Percentiles rank a stretch among this genome's conserved stretches.
Evolutionary conservation across 75 land plant genomes (phyloP).

Genomic region (Chamaecyparis obtusa): DNA sequence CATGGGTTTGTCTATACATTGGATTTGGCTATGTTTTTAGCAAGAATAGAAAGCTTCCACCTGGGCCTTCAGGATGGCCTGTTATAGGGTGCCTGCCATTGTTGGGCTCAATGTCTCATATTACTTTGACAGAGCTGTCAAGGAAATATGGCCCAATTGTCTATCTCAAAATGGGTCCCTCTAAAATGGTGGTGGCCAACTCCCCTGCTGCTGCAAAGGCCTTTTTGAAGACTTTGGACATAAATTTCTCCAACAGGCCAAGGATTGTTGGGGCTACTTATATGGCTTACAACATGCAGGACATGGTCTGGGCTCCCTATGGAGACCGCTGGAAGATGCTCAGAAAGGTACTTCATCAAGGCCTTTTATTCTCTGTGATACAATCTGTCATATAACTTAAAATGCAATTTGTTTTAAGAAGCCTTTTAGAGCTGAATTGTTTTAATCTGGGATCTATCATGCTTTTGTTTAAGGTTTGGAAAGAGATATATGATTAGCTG

Average conservation of each 20-base stretch:
- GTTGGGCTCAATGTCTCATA: conserved; percentile 33
- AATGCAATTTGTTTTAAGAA: too few relatives aligned
- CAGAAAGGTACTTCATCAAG: conserved; percentile 12
- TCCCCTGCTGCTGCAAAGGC: conserved; percentile 38
- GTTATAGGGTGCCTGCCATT: conserved; percentile 13
- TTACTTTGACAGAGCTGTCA: conserved; percentile 25
- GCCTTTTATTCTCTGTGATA: too few relatives aligned
- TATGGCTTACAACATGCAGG: conserved; percentile 33
- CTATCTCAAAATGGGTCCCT: too few relatives aligned
- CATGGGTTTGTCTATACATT: not conserved
- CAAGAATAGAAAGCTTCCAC: not conserved
- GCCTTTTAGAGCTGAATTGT: too few relatives aligned
- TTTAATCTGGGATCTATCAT: too few relatives aligned
- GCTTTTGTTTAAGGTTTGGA: too few relatives aligned
- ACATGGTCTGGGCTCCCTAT: conserved; percentile 42
- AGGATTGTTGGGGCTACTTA: conserved; percentile 18
- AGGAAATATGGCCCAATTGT: not conserved
- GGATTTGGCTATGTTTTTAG: not conserved
- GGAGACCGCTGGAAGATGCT: conserved; percentile 40
- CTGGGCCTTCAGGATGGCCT: not conserved
- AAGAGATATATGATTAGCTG: too few relatives aligned
- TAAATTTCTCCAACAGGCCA: conserved; percentile 29
- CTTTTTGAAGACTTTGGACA: conserved; percentile 36
- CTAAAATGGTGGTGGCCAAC: conserved; percentile 37
- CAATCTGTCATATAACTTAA: too few relatives aligned